These are phyloP conservation scores for Rubroboletus satanas DNA, from an alignment of 768 basidiomycete species.

Conservation along the genomic window DNA sequence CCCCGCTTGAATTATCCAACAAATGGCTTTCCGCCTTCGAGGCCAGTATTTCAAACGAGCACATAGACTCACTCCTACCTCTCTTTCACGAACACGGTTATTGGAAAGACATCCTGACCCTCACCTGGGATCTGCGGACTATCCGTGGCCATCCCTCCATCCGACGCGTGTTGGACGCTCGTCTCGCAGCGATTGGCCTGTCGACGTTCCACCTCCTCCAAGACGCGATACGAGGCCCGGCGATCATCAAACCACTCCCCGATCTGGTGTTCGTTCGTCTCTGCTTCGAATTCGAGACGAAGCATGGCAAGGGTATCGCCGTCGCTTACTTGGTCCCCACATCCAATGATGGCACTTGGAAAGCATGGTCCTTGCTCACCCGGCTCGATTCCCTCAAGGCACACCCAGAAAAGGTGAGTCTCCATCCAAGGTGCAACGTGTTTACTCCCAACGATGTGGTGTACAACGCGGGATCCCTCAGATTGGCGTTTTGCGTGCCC, in stretches of 20 bases:
- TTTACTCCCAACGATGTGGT: neutral
- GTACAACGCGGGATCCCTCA: neutral
- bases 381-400: constrained; percentile 53
- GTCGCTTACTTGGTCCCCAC: constrained; percentile 48
- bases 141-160: constrained; percentile 39
- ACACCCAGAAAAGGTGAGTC: constrained; percentile 41
- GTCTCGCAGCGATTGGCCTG: constrained; percentile 26
- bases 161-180: constrained; percentile 34
- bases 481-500: constrained; percentile 39
- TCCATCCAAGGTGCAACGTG: neutral
- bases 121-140: constrained; percentile 55
- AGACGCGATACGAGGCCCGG: constrained; percentile 26
- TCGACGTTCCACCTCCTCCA: constrained; percentile 18
- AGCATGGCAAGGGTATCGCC: constrained; percentile 47
- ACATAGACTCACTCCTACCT: neutral
- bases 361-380: constrained; percentile 57
- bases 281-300: constrained; percentile 52
- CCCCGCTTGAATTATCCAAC: constrained; percentile 5
- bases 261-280: constrained; percentile 57
- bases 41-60: neutral
- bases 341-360: constrained; percentile 42
- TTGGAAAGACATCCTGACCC: constrained; percentile 51
- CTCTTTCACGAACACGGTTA: constrained; percentile 28
- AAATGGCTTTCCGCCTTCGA: constrained; percentile 23
- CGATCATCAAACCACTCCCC: constrained; percentile 40